Percentiles rank a stretch among this genome's conserved stretches.
Evolutionary conservation across 352 stramenopile genomes (phyloP).

Genomic region (Phytopythium vexans): DNA sequence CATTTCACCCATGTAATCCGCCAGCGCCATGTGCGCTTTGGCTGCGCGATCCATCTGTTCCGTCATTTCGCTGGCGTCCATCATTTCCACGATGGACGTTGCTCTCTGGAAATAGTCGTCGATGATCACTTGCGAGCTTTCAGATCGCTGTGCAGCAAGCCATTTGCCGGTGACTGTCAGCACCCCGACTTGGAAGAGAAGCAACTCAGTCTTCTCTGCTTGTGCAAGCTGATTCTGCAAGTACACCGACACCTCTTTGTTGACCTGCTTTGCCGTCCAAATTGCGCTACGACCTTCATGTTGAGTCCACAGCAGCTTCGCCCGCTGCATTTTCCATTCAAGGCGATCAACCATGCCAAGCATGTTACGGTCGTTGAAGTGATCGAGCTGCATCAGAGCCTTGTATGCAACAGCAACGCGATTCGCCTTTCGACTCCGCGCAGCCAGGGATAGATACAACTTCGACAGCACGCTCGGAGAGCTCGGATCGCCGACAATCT

Average conservation of each 20-base stretch:
- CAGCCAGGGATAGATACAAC: slow-evolving; percentile 54
- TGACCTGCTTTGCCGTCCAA: slow-evolving; percentile 60
- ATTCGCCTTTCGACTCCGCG: slow-evolving; percentile 58
- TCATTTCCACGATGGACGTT: slow-evolving; percentile 49
- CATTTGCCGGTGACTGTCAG: slow-evolving; percentile 88
- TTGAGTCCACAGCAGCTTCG: slow-evolving; percentile 78
- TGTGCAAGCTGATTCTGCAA: slow-evolving; percentile 19
- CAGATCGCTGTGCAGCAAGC: slow-evolving; percentile 91
- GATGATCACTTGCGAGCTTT: slow-evolving; percentile 90
- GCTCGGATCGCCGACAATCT: slow-evolving; percentile 26
- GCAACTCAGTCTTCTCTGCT: slow-evolving; percentile 19
- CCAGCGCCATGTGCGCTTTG: slow-evolving; percentile 84
- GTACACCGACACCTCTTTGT: slow-evolving; percentile 29
- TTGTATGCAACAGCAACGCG: slow-evolving; percentile 65
- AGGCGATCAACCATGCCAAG: slow-evolving; percentile 42
- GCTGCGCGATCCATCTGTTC: slow-evolving; percentile 49
- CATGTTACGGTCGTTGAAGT: slow-evolving; percentile 31
- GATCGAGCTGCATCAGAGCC: slow-evolving; percentile 56
- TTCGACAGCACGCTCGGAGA: slow-evolving; percentile 29
- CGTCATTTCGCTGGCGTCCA: slow-evolving; percentile 30
- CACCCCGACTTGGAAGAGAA: slow-evolving; percentile 56
- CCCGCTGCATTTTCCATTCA: slow-evolving; percentile 72
- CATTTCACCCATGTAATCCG: slow-evolving; percentile 90
- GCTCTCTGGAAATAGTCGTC: slow-evolving; percentile 90
- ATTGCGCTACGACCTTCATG: slow-evolving; percentile 71